These are phyloP conservation scores for Globisporangium acanthophoron DNA, from an alignment of 352 stramenopile genomes.

Conservation along the genomic window DNA sequence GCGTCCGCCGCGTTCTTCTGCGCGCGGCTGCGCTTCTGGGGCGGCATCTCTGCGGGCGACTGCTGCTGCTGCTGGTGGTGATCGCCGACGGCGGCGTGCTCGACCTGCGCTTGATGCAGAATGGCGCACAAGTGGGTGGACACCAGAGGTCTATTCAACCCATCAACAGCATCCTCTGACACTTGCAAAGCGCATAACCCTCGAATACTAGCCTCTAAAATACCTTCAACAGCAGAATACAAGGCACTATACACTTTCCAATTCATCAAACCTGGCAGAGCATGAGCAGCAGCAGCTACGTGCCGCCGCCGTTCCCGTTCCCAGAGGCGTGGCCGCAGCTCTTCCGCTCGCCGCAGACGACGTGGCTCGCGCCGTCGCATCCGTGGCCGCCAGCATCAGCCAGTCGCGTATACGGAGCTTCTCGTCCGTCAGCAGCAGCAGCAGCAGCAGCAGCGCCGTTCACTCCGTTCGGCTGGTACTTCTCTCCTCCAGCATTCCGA, in stretches of 20 bases:
- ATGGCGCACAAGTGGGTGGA: neutral
- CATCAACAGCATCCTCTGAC: conserved; percentile 5
- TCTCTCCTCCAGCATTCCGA: neutral
- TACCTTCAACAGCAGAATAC: neutral
- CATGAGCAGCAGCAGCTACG: conserved; percentile 32
- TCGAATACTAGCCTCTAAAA: neutral
- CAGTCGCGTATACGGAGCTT: too few species aligned
- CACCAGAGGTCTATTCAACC: too few species aligned
- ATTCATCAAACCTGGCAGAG: neutral
- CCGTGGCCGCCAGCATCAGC: neutral
- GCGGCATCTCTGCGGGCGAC: conserved; percentile 17
- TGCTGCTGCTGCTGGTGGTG: neutral
- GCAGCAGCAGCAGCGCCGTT: neutral
- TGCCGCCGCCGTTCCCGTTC: conserved; percentile 78
- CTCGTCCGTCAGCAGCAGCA: neutral
- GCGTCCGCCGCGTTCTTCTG: conserved; percentile 12
- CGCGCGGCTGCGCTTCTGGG: conserved; percentile 26
- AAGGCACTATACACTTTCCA: neutral
- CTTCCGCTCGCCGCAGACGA: conserved; percentile 29
- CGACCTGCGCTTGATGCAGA: neutral
- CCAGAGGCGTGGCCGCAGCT: conserved; percentile 54
- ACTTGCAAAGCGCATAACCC: neutral
- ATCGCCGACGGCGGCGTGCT: neutral
- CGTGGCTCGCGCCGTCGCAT: conserved; percentile 30
- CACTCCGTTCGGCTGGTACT: neutral